Evolutionary conservation across 768 basidiomycete species (phyloP).

Genomic region (Serendipita sp.): DNA sequence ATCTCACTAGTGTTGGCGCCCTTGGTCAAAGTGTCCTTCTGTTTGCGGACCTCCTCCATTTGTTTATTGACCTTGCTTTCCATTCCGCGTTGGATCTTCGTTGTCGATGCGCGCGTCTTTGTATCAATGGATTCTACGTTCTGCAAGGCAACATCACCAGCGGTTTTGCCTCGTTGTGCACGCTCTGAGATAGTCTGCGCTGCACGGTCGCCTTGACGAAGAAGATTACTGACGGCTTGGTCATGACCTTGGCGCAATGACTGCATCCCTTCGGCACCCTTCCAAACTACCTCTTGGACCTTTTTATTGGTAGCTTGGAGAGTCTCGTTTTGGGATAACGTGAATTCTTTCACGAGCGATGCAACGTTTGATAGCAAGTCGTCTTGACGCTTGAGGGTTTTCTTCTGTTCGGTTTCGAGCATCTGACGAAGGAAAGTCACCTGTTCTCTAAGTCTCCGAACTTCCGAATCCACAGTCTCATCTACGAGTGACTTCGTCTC

Average conservation of each 20-base stretch:
- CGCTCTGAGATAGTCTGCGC: background rate
- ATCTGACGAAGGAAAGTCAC: constrained; percentile 46
- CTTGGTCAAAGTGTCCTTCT: constrained; percentile 27
- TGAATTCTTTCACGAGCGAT: constrained; percentile 51
- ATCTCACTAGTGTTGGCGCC: constrained; percentile 31
- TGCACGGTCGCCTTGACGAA: background rate
- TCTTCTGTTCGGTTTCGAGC: constrained; percentile 48
- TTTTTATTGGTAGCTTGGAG: constrained; percentile 40
- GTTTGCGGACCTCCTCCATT: constrained; percentile 11
- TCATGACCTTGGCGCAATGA: constrained; percentile 35
- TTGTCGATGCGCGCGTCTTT: background rate
- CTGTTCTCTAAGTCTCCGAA: constrained; percentile 42
- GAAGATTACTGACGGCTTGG: constrained; percentile 24
- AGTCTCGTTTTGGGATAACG: constrained; percentile 47
- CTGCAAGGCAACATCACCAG: constrained; percentile 3
- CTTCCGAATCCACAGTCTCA: constrained; percentile 20
- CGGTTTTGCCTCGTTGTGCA: background rate
- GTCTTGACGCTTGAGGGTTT: constrained; percentile 50
- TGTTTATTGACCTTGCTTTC: constrained; percentile 19
- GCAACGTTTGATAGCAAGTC: constrained; percentile 65
- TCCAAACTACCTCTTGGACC: constrained; percentile 38
- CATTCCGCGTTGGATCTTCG: constrained; percentile 22
- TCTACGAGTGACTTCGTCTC: constrained; percentile 35
- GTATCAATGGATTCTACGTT: background rate
- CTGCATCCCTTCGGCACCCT: constrained; percentile 35